phyloP scores from a whole-genome alignment of 345 rosid species.

The Eucalyptus grandis region DNA sequence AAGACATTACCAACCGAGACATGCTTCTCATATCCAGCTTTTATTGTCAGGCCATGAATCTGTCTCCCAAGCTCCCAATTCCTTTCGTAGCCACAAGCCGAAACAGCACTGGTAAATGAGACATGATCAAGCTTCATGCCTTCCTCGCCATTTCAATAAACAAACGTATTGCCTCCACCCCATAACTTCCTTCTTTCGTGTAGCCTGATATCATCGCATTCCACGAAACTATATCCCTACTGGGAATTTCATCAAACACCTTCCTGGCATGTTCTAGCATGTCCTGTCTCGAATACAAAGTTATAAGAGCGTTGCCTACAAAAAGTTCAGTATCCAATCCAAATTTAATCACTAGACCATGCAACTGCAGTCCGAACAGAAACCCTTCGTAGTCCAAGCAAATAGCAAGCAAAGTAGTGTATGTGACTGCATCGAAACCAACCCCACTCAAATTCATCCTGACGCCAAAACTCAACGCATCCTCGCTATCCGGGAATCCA shows the following conservation, averaged over 20 bases:
- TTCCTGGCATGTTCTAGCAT: slow-evolving; percentile 37
- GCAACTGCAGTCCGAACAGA: slow-evolving; percentile 62
- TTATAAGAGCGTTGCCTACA: slow-evolving; percentile 71
- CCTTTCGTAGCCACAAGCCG: slow-evolving; percentile 65
- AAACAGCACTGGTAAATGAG: slow-evolving; percentile 61
- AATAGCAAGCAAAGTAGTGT: slow-evolving; percentile 42
- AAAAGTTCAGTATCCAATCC: slow-evolving; percentile 52
- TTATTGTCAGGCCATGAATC: slow-evolving; percentile 62
- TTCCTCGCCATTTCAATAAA: slow-evolving; percentile 53
- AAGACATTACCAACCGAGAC: slow-evolving; percentile 57
- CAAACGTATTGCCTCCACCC: slow-evolving; percentile 36
- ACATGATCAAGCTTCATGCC: slow-evolving; percentile 75
- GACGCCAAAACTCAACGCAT: slow-evolving; percentile 39
- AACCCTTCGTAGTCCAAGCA: slow-evolving; percentile 47
- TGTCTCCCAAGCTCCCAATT: slow-evolving; percentile 61
- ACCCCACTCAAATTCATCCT: slow-evolving; percentile 41
- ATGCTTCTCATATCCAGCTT: slow-evolving; percentile 50
- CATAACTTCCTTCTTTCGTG: slow-evolving; percentile 45
- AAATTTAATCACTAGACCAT: slow-evolving; percentile 26
- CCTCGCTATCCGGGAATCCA: slow-evolving; percentile 39
- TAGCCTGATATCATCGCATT: slow-evolving; percentile 79
- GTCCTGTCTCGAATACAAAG: slow-evolving; percentile 57
- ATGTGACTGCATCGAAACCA: slow-evolving; percentile 48
- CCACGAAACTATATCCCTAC: slow-evolving; percentile 76
- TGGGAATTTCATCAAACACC: slow-evolving; percentile 56